Base-by-base conservation (phyloP, 305 asterid species). In the Salvia sclarea region DNA sequence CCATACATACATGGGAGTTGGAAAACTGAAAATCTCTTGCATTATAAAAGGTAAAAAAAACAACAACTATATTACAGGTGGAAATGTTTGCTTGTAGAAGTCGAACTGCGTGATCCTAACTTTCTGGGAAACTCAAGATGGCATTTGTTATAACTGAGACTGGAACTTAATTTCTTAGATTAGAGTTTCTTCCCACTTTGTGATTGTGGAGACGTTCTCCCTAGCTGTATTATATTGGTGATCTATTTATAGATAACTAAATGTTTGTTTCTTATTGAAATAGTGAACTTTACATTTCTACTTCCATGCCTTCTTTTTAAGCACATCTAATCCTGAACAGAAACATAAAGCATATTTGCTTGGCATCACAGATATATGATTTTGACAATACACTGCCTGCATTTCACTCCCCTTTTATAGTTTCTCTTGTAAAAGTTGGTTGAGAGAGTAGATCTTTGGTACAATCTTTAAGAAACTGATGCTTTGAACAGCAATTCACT, bases 101-200 rank as follows among this genome's bases (percentile, higher is more conserved):
- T 14, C 7, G 38, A 28, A 24, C 47, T 22, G 33, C n/a, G 48
- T 13, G 37, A 41, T 52, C 24, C 13, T 7, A 40, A 49, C 44
- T 40, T 49, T 72, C 38, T 6, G 38, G 47, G 61, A 63, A 13
- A 68, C 65, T 38, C 22, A 48, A 28, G 48, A 44, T 63, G 56
- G 58, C 40, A 53, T 49, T 60, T 13, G 50, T 52, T 11, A 54
- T 48, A 22, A n/a, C 21, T 22, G 70, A 31, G 33, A 11, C 24
- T 52, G 43, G 24, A 28, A 6, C 24, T 30, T 28, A 14, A 14
- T 53, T 4, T 61, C 60, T 8, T 48, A 12, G 48, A 18, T 1
- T 40, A 47, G 5, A 49, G 14, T 18, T n/a, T 25, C 13, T 54
- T 54, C 37, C 18, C 25, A 20, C 13, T 54, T 54, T 13, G 4